A percentile compares a stretch with the other conserved stretches of the same genome.
Evolutionary conservation across 2,329 filamentous ascomycete genomes (phyloP).

Genomic region (Tympanopsis confertula): DNA sequence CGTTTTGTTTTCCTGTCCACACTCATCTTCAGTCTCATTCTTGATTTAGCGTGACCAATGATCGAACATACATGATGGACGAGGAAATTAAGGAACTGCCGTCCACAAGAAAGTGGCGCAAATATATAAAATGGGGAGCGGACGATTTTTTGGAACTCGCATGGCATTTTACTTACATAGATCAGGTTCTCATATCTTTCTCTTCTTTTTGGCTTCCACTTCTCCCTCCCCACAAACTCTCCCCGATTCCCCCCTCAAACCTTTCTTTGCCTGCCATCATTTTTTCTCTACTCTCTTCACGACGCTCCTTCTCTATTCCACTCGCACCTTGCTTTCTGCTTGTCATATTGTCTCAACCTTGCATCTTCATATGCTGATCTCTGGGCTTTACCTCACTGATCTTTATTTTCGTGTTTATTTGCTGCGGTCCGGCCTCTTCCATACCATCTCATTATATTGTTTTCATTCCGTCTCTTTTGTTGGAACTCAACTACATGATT

Average conservation of each 20-base stretch:
- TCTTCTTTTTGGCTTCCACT: too few relatives aligned
- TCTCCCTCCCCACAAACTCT: too few relatives aligned
- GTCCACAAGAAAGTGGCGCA: not conserved
- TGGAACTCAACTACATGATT: not conserved
- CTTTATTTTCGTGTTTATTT: not conserved
- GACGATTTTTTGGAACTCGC: slow-evolving; percentile 1
- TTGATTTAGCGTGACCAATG: slow-evolving; percentile 1
- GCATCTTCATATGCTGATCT: not conserved
- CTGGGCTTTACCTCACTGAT: not conserved
- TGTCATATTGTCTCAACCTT: not conserved
- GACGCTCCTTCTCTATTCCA: not conserved
- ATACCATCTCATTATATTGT: not conserved
- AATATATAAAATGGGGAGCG: not conserved
- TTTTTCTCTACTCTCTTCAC: not conserved
- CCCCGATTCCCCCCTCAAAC: too few relatives aligned
- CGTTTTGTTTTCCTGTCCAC: not conserved
- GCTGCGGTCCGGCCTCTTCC: not conserved
- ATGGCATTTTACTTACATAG: slow-evolving; percentile 1
- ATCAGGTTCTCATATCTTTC: not conserved
- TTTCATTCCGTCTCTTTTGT: not conserved
- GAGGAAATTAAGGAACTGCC: not conserved
- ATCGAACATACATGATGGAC: slow-evolving; percentile 2
- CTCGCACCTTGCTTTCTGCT: not conserved
- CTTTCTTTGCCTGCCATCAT: not conserved
- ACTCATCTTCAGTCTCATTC: slow-evolving; percentile 1